Conservation (phyloP, 179 eudicot genomes). For the Spergularia azorica region DNA sequence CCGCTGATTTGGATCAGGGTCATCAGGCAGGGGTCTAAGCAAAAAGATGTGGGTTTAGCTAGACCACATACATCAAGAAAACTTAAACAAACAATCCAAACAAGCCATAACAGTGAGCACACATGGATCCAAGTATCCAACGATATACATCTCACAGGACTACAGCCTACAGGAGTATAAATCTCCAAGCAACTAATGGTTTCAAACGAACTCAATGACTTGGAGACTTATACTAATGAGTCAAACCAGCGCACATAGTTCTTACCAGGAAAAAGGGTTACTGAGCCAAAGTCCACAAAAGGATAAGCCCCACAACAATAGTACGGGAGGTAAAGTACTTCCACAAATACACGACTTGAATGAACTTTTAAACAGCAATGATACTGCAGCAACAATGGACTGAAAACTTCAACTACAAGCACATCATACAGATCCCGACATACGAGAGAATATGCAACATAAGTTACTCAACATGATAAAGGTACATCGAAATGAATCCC, state of each 20-base stretch:
- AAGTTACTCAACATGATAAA: not conserved
- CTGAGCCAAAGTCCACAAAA: not conserved
- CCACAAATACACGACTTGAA: not conserved
- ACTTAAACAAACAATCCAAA: too few relatives aligned
- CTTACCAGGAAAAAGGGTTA: not conserved
- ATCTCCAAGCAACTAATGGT: too few relatives aligned
- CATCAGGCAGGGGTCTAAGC: not conserved
- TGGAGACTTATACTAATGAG: too few relatives aligned
- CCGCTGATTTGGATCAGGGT: not conserved
- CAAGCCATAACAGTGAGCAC: not conserved
- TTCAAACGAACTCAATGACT: too few relatives aligned
- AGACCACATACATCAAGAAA: not conserved
- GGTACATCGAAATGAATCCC: not conserved
- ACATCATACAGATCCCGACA: not conserved
- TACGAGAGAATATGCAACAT: not conserved
- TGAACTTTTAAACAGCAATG: not conserved
- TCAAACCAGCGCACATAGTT: too few relatives aligned
- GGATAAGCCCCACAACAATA: not conserved
- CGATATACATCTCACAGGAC: not conserved
- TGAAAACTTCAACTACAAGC: not conserved
- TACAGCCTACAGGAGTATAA: too few relatives aligned
- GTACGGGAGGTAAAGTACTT: slow-evolving; percentile 1
- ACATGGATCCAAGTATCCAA: not conserved
- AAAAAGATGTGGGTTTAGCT: too few relatives aligned
- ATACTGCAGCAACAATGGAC: not conserved